Percentiles rank a stretch among this genome's conserved stretches.
These are phyloP conservation scores for Podospora tetraspora DNA, from an alignment of 495 filamentous ascomycete species.

Conservation along the genomic window DNA sequence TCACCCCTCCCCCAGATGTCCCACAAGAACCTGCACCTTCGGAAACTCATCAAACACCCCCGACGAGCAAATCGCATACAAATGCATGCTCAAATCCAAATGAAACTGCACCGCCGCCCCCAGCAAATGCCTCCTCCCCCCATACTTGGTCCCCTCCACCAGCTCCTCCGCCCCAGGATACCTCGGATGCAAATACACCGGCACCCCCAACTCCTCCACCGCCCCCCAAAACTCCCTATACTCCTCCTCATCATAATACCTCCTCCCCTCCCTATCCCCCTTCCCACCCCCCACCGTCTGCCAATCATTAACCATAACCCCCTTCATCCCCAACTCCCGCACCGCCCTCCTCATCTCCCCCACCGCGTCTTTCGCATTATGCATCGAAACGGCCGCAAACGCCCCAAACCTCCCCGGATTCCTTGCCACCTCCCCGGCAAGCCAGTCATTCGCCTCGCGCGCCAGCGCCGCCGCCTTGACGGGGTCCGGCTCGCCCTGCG, in stretches of 20 bases:
- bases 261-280: constrained; percentile 41
- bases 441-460: constrained; percentile 53
- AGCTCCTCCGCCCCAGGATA: constrained; percentile 34
- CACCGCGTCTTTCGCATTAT: constrained; percentile 47
- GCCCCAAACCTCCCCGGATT: constrained; percentile 52
- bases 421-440: constrained; percentile 46
- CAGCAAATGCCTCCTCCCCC: constrained; percentile 27
- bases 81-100: constrained; percentile 35
- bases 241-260: constrained; percentile 53
- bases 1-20: constrained; percentile 56
- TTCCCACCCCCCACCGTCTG: constrained; percentile 21
- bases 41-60: constrained; percentile 51
- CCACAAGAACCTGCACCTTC: constrained; percentile 52
- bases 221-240: constrained; percentile 57
- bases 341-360: constrained; percentile 52
- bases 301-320: constrained; percentile 57
- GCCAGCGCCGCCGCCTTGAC: constrained; percentile 32
- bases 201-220: constrained; percentile 54
- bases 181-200: constrained; percentile 57
- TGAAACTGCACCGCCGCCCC: constrained; percentile 36
- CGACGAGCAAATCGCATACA: constrained; percentile 33
- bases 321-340: constrained; percentile 51
- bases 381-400: constrained; percentile 44
- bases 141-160: constrained; percentile 18
- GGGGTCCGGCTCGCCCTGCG: constrained; percentile 49